A percentile compares a stretch with the other conserved stretches of the same genome.
Conservation (phyloP, 345 rosid species). For the Citrus inodora region DNA sequence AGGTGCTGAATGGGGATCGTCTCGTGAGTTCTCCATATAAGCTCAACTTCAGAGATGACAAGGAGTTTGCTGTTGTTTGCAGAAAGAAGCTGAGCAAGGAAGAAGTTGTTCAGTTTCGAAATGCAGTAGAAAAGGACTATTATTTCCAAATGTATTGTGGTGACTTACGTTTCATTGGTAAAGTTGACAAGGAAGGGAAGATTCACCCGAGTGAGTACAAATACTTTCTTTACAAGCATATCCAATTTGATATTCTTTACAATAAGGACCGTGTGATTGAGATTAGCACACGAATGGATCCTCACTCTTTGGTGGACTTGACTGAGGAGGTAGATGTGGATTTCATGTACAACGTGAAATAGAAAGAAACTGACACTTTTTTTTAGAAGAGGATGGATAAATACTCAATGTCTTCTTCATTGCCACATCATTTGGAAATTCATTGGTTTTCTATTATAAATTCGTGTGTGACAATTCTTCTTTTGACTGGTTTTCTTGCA, state of each 20-base stretch:
- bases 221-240: conserved; percentile 43
- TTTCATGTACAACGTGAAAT: conserved; percentile 43
- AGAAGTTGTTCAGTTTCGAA: conserved; percentile 39
- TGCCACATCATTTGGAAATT: conserved; percentile 53
- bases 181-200: conserved; percentile 45
- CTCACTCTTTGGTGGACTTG: conserved; percentile 32
- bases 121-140: conserved; percentile 40
- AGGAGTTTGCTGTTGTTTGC: conserved; percentile 39
- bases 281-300: conserved; percentile 37
- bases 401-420: conserved; percentile 39
- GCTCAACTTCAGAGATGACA: conserved; percentile 41
- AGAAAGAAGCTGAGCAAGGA: conserved; percentile 29
- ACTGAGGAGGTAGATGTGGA: conserved; percentile 44
- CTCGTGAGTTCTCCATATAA: conserved; percentile 50
- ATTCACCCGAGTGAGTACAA: conserved; percentile 39
- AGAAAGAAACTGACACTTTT: conserved; percentile 45
- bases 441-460: conserved; percentile 61
- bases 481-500: conserved; percentile 56
- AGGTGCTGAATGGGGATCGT: conserved; percentile 53
- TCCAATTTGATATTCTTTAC: conserved; percentile 38
- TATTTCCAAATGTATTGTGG: conserved; percentile 60
- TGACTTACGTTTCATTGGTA: conserved; percentile 49
- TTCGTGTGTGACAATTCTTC: conserved; percentile 54
- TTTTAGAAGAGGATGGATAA: conserved; percentile 57
- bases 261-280: conserved; percentile 59